Evolutionary conservation across 192 early-diverging fungal species (phyloP).

Genomic region (Radiomyces spectabilis): DNA sequence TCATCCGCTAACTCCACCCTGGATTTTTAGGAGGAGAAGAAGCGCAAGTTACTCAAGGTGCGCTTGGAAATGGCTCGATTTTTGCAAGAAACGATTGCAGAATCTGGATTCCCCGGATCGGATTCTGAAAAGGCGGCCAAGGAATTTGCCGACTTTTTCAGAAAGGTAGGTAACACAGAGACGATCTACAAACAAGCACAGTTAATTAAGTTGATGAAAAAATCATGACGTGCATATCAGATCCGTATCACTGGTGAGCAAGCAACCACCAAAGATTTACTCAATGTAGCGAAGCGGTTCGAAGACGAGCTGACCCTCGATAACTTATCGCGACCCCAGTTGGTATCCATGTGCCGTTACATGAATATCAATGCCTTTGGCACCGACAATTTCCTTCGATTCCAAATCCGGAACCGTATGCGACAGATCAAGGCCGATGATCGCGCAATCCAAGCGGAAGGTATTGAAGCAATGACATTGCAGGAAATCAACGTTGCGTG

Average conservation of each 20-base stretch:
- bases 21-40: constrained; percentile 83
- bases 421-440: constrained; percentile 80
- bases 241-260: constrained; percentile 70
- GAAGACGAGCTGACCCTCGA: constrained; percentile 88
- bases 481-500: constrained; percentile 82
- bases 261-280: constrained; percentile 70
- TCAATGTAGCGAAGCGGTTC: constrained; percentile 77
- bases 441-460: constrained; percentile 69
- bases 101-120: constrained; percentile 49
- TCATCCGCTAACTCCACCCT: no score
- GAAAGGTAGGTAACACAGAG: constrained; percentile 51
- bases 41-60: constrained; percentile 81
- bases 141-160: constrained; percentile 64
- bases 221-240: constrained; percentile 38
- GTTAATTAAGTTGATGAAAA: not conserved
- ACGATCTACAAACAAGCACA: no score
- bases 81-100: constrained; percentile 87
- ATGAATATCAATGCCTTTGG: constrained; percentile 92
- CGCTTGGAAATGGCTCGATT: constrained; percentile 90
- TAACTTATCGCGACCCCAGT: constrained; percentile 85
- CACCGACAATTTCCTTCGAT: constrained; percentile 85
- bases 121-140: constrained; percentile 44
- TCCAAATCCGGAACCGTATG: constrained; percentile 80
- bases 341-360: constrained; percentile 87
- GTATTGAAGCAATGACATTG: constrained; percentile 74